phyloP scores from a whole-genome alignment of 179 eudicot species.

The Monotropa hypopitys region DNA sequence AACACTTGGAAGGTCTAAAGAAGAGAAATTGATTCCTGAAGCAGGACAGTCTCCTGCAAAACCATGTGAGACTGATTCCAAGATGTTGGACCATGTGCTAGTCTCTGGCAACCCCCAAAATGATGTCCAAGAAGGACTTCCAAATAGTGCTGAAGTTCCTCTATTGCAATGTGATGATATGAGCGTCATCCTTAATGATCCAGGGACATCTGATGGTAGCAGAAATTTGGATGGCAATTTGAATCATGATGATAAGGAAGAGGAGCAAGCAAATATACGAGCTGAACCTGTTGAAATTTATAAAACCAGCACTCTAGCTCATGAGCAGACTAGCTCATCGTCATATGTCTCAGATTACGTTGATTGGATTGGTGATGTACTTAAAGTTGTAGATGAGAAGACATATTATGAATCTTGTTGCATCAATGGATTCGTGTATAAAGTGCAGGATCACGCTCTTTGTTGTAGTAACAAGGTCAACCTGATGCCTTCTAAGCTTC shows the following conservation, averaged over 20 bases:
- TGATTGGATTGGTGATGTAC: constrained; percentile 70
- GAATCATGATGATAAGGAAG: constrained; percentile 11
- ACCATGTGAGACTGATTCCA: constrained; percentile 17
- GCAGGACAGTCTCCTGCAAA: constrained; percentile 18
- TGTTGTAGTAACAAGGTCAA: constrained; percentile 30
- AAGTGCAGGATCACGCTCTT: constrained; percentile 59
- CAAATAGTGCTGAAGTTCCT: constrained; percentile 22
- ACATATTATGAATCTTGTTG: constrained; percentile 60
- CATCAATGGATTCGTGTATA: constrained; percentile 49
- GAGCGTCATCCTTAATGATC: constrained; percentile 10
- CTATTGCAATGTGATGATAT: constrained; percentile 21
- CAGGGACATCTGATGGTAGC: constrained; percentile 15
- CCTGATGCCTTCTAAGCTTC: constrained; percentile 58
- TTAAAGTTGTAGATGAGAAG: constrained; percentile 38
- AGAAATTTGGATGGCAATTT: constrained; percentile 11
- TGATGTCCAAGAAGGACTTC: constrained; percentile 18
- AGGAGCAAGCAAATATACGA: constrained; percentile 18
- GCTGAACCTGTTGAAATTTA: constrained; percentile 23
- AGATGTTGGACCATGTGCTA: constrained; percentile 16
- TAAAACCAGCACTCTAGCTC: constrained; percentile 14
- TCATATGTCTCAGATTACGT: constrained; percentile 32
- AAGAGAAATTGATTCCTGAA: constrained; percentile 20
- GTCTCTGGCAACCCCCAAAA: constrained; percentile 18
- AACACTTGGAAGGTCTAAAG: constrained; percentile 20
- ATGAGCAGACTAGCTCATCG: constrained; percentile 25